Evolutionary conservation across 371 early-diverging fungal species (phyloP).

Genomic region (Capillidium heterosporum): DNA sequence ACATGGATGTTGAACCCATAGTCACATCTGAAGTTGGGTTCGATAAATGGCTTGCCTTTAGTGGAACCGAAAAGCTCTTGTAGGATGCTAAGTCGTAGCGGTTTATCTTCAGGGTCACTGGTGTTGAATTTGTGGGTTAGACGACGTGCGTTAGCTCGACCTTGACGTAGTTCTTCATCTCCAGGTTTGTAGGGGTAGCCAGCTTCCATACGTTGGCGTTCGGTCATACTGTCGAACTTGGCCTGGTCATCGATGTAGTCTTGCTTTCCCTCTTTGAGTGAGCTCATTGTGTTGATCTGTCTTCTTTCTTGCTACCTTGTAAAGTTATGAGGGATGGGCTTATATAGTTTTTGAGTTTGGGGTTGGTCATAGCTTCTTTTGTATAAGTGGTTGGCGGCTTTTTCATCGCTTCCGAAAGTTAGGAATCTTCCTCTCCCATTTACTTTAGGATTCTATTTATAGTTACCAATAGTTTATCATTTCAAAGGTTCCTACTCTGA

Average conservation of each 20-base stretch:
- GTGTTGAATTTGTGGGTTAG: slow-evolving; percentile 23
- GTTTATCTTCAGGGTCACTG: slow-evolving; percentile 11
- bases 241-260: neutral
- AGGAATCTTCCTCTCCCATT: too few species aligned
- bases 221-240: neutral
- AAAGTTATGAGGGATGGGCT: too few species aligned
- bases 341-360: too few species aligned
- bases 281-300: too few species aligned
- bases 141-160: slow-evolving; percentile 21
- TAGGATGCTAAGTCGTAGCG: slow-evolving; percentile 14
- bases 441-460: too few species aligned
- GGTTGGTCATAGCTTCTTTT: too few species aligned
- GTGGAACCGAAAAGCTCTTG: slow-evolving; percentile 27
- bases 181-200: slow-evolving; percentile 34
- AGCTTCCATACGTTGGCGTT: slow-evolving; percentile 12
- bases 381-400: too few species aligned
- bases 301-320: too few species aligned
- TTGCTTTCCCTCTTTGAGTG: too few species aligned
- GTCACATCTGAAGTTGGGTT: slow-evolving; percentile 44
- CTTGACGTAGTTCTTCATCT: slow-evolving; percentile 24
- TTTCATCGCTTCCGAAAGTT: too few species aligned
- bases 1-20: slow-evolving; percentile 52
- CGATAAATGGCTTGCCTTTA: slow-evolving; percentile 25
- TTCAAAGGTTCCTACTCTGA: too few species aligned
- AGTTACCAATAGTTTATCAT: too few species aligned